phyloP scores from a whole-genome alignment of 2,329 filamentous ascomycete species.

The Ophiognomonia clavigignenti-juglandacearum region DNA sequence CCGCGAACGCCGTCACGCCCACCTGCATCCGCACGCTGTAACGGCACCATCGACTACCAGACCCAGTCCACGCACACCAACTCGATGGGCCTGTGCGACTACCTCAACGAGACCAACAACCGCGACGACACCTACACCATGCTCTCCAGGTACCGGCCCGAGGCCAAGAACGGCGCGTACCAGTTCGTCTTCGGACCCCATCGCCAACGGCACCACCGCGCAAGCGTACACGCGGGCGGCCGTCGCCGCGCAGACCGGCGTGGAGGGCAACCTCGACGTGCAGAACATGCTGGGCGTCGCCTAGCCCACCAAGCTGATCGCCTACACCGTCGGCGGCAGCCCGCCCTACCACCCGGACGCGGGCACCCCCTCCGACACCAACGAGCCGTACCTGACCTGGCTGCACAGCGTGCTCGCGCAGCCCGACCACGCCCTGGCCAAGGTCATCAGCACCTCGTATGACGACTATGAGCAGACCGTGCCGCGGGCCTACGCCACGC shows the following conservation, averaged over 20 bases:
- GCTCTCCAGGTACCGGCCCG: constrained; percentile 31
- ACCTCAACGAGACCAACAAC: constrained; percentile 41
- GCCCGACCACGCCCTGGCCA: constrained; percentile 46
- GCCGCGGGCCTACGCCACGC: constrained; percentile 50
- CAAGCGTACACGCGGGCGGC: constrained; percentile 22
- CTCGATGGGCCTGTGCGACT: constrained; percentile 40
- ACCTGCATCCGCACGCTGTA: constrained; percentile 39
- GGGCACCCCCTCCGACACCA: constrained; percentile 25
- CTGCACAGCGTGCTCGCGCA: constrained; percentile 52
- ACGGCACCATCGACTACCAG: constrained; percentile 46
- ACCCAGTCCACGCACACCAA: constrained; percentile 36
- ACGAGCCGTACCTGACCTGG: constrained; percentile 31
- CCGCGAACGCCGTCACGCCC: constrained; percentile 42
- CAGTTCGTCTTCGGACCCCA: constrained; percentile 29
- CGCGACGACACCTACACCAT: constrained; percentile 35
- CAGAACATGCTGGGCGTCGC: constrained; percentile 35
- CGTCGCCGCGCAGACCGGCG: constrained; percentile 25
- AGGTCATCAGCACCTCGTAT: constrained; percentile 61
- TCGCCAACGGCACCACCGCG: constrained; percentile 28
- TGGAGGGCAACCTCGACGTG: constrained; percentile 61
- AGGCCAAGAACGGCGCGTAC: constrained; percentile 27
- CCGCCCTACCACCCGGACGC: constrained; percentile 22
- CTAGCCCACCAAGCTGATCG: constrained; percentile 25
- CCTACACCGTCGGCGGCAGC: constrained; percentile 28
- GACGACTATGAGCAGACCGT: constrained; percentile 63